These are phyloP conservation scores for Auricularia auricula-judae DNA, from an alignment of 768 basidiomycete species.

Conservation along the genomic window DNA sequence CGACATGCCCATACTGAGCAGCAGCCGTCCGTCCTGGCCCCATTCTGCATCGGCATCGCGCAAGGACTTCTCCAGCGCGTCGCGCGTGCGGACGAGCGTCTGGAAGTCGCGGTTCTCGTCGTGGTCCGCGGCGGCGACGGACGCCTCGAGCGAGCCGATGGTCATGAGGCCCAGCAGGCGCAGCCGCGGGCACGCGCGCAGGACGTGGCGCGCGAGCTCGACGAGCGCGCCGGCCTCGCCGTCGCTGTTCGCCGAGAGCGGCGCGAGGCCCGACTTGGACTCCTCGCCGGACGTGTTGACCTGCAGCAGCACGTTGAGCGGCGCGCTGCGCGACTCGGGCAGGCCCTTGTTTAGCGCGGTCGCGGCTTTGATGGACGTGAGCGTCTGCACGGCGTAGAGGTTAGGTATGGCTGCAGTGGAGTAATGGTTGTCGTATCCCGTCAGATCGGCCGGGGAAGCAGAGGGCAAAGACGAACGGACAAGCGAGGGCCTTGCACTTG, in stretches of 20 bases:
- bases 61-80: slow-evolving; percentile 41
- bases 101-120: slow-evolving; percentile 66
- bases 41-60: slow-evolving; percentile 18
- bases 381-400: slow-evolving; percentile 75
- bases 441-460: background rate
- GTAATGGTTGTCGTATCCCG: background rate
- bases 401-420: slow-evolving; percentile 65
- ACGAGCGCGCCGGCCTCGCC: slow-evolving; percentile 31
- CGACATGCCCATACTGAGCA: slow-evolving; percentile 95
- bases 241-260: slow-evolving; percentile 27
- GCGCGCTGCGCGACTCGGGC: slow-evolving; percentile 36
- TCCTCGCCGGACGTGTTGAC: slow-evolving; percentile 94
- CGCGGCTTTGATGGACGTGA: slow-evolving; percentile 74
- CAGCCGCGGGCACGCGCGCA: slow-evolving; percentile 62
- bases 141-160: slow-evolving; percentile 75
- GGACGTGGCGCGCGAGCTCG: slow-evolving; percentile 58
- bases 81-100: slow-evolving; percentile 50
- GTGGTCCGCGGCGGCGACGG: slow-evolving; percentile 35
- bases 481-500: slow-evolving; percentile 80
- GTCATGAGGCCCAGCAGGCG: slow-evolving; percentile 89
- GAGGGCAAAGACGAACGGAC: slow-evolving; percentile 30
- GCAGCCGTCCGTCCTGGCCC: slow-evolving; percentile 38
- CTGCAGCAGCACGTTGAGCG: slow-evolving; percentile 79
- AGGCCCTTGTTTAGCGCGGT: slow-evolving; percentile 67
- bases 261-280: slow-evolving; percentile 74